phyloP scores from a whole-genome alignment of 768 basidiomycete genomes.

The Auriscalpium vulgare region DNA sequence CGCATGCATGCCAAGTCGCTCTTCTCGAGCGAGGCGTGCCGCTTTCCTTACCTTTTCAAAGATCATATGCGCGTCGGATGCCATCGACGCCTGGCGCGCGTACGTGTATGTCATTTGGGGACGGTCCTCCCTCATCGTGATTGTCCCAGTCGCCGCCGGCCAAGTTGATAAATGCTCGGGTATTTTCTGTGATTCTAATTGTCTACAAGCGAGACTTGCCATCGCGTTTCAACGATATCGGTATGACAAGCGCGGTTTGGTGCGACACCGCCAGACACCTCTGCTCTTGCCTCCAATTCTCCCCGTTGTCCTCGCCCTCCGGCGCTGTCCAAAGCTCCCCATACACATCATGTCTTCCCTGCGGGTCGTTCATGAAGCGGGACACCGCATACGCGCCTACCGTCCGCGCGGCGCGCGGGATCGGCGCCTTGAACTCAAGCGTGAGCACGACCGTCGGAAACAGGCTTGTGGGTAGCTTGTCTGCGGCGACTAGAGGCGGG shows the following conservation, averaged over 20 bases:
- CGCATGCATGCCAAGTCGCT: no score
- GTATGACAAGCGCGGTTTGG: slow-evolving; percentile 49
- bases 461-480: slow-evolving; percentile 35
- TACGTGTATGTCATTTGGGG: no score
- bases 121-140: no score
- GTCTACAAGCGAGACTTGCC: no score
- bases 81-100: no score
- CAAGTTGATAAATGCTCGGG: no score
- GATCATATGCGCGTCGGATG: no score
- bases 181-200: no score
- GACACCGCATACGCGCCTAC: slow-evolving; percentile 51
- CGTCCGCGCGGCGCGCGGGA: slow-evolving; percentile 43
- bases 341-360: slow-evolving; percentile 49
- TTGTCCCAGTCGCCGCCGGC: no score
- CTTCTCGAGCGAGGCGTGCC: no score
- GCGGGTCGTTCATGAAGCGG: slow-evolving; percentile 44
- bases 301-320: slow-evolving; percentile 28
- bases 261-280: slow-evolving; percentile 55
- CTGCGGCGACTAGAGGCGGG: slow-evolving; percentile 3
- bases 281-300: slow-evolving; percentile 52
- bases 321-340: slow-evolving; percentile 66
- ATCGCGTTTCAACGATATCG: slow-evolving; percentile 19
- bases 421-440: slow-evolving; percentile 55
- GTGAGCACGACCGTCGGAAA: slow-evolving; percentile 54
- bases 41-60: no score